phyloP scores from a whole-genome alignment of 257 asterid species.

The Oldenlandia corymbosa region DNA sequence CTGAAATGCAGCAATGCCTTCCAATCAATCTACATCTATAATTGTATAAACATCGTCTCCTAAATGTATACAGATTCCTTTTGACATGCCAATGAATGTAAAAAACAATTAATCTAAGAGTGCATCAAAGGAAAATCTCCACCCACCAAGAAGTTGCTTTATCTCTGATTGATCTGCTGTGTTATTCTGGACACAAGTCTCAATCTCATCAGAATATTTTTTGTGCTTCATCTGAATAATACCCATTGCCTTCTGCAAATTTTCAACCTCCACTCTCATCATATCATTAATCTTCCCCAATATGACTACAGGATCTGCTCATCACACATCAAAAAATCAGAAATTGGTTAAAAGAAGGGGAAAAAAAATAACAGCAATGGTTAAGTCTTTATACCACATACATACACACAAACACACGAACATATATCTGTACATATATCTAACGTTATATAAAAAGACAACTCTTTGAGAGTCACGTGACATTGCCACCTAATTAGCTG shows the following conservation, averaged over 20 bases:
- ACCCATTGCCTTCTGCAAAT: slow-evolving; percentile 49
- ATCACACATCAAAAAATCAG: slow-evolving; percentile 17
- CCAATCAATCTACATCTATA: background rate
- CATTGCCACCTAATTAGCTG: too few relatives aligned
- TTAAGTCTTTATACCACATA: too few relatives aligned
- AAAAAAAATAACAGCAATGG: too few relatives aligned
- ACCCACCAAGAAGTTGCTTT: slow-evolving; percentile 65
- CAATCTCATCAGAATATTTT: slow-evolving; percentile 65
- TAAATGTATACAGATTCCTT: background rate
- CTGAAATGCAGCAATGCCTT: background rate
- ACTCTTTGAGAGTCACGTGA: too few relatives aligned
- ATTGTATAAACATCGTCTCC: background rate
- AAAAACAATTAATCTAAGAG: slow-evolving; percentile 3
- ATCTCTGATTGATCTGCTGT: slow-evolving; percentile 68
- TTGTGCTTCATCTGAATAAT: slow-evolving; percentile 63
- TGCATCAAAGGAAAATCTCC: slow-evolving; percentile 3
- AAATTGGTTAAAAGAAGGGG: background rate
- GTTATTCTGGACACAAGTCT: slow-evolving; percentile 51
- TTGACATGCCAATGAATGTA: background rate
- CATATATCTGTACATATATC: too few relatives aligned
- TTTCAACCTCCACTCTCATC: slow-evolving; percentile 63
- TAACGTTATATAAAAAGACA: too few relatives aligned
- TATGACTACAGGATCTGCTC: slow-evolving; percentile 53
- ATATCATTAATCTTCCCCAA: slow-evolving; percentile 57
- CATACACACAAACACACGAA: too few relatives aligned